phyloP scores from a whole-genome alignment of 2,329 filamentous ascomycete genomes.

The Microsporum audouinii region DNA sequence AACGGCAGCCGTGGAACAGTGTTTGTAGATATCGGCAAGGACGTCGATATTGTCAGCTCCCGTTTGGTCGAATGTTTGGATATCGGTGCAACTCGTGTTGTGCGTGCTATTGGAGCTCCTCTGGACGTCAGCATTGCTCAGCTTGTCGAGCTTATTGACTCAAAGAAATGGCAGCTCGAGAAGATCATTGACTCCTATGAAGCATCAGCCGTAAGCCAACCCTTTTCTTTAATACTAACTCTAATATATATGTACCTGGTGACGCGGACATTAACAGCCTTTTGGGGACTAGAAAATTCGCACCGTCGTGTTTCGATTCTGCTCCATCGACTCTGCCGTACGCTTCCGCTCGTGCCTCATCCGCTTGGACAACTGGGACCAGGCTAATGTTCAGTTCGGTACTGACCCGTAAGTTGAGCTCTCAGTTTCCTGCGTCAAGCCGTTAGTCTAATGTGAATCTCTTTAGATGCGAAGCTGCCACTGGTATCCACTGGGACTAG shows the following conservation, averaged over 20 bases:
- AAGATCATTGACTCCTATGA: slow-evolving; percentile 34
- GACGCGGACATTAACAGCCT: background rate
- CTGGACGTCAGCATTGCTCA: slow-evolving; percentile 28
- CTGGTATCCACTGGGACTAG: slow-evolving; percentile 10
- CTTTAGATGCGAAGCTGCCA: slow-evolving; percentile 10
- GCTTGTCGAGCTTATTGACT: slow-evolving; percentile 27
- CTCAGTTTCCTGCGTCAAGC: background rate
- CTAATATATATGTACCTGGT: background rate
- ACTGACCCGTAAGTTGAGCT: slow-evolving; percentile 31
- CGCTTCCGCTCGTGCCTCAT: slow-evolving; percentile 33
- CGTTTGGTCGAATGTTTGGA: slow-evolving; percentile 32
- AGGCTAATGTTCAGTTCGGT: slow-evolving; percentile 34
- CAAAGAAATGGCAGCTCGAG: slow-evolving; percentile 35
- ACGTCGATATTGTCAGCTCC: slow-evolving; percentile 32
- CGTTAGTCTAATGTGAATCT: background rate
- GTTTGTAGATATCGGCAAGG: slow-evolving; percentile 29
- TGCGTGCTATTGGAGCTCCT: slow-evolving; percentile 34
- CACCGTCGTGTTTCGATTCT: slow-evolving; percentile 40
- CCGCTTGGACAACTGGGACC: slow-evolving; percentile 36
- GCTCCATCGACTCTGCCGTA: slow-evolving; percentile 36
- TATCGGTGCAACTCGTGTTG: slow-evolving; percentile 35
- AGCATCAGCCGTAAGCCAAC: slow-evolving; percentile 29
- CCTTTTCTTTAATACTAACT: background rate
- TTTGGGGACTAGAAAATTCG: slow-evolving; percentile 14
- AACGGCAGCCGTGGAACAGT: slow-evolving; percentile 22